Evolutionary conservation across 1,284 basidiomycete genomes (phyloP), one percentile per base, ranked within the genome.

Genomic region (Tremellales sp.): DNA sequence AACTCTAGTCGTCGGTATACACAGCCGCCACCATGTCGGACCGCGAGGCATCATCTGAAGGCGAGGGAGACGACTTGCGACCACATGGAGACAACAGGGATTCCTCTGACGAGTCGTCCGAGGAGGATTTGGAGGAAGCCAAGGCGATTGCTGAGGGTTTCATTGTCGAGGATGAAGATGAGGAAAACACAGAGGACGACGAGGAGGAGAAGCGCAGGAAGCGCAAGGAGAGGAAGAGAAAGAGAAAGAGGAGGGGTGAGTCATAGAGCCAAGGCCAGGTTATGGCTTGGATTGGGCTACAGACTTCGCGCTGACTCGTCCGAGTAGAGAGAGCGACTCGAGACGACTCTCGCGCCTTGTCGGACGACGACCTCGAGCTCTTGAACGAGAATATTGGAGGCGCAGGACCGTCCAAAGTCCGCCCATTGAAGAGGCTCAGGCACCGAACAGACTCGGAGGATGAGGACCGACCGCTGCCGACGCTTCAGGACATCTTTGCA

Each of bases 331-430:
- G 46, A 54, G 40, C 51, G 47, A n/a, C 42, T 40, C 45, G 53
- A 53, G 12, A 53, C 60, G 87, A 76, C 26, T 76, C 77, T n/a
- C 75, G 97, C 36, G 92, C 95, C 16, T 42, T 70, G 12, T 65
- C 62, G 57, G 94, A 97, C 45, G 95, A 98, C 63, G 95, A 98
- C 66, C 74, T 98, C 45, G 93, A 94, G 44, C 79, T 98, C 8
- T 71, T 98, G 19, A 88, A 89, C 64, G 95, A 98, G 77, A 98
- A 97, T 61, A 91, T 90, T 3, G 92, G 94, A 8, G 33, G 57
- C 18, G 55, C 53, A 75, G 60, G 80, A 78, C 61, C 76, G 8
- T 55, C 58, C 18, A 42, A 53, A 32, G 31, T 41, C 6, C 56
- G 66, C 22, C 63, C 66, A 1, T 44, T 65, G 25, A 67, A 70